Evolutionary conservation across 1,139 yeast species (phyloP), one percentile per base, ranked within the genome.

Genomic region (Tardiomyces depauwii): DNA sequence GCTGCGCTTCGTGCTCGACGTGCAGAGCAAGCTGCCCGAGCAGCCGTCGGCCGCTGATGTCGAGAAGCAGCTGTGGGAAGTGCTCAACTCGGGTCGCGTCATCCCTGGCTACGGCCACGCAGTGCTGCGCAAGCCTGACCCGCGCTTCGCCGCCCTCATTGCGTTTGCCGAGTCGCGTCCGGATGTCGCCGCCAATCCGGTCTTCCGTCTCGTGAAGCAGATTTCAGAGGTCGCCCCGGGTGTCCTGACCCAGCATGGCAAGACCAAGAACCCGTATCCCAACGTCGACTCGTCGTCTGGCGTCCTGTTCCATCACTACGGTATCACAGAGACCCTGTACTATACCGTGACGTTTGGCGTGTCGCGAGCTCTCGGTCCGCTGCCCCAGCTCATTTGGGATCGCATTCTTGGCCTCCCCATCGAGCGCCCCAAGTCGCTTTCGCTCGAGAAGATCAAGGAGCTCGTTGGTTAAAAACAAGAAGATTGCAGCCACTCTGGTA

Each of bases 61-160:
- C 58, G 89, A 82, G 71, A 78, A 78, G 64, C 87, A 86, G 77
- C 75, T 89, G 65, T 88, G 96, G 96, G 82, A 82, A 50, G 82
- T 94, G 49, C 78, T 89, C 62, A 83, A 86, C 70, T 73, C 89
- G 54, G 95, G 96, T 62, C 81, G 95, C 71, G 96, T 89, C 61
- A 88, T 89, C 61, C 97, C 97, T 63, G 97, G 97, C 67, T 89
- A 89, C 69, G 96, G 96, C 62, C 96, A 87, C 67, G 96, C 96
- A 53, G 96, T 87, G 54, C 77, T 87, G 68, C 83, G 97, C 76
- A 85, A 84, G 80, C 86, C 96, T 42, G 97, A 89, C 70, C 97
- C 97, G 63, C 81, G 97, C 72, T 89, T 86, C 77, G 86, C 87
- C 51, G 97, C 97, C 61, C 95, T 88, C 71, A 84, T 96, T 77